Percentiles rank a stretch among this genome's conserved stretches.
These are phyloP conservation scores for Fusarium sp. DNA, from an alignment of 2,329 filamentous ascomycete species.

Conservation along the genomic window DNA sequence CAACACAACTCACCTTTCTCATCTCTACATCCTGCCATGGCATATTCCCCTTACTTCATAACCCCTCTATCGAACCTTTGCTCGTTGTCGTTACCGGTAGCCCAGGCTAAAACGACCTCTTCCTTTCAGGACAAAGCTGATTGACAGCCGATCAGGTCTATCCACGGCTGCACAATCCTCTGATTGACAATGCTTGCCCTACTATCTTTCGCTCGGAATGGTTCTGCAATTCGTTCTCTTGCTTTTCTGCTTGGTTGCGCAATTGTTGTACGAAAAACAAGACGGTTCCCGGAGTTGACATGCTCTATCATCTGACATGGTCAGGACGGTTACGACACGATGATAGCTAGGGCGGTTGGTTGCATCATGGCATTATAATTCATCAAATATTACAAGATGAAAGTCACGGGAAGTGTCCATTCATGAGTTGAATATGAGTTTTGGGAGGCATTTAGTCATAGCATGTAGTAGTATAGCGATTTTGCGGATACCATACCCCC, in stretches of 20 bases:
- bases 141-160: conserved; percentile 50
- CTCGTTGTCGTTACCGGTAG: conserved; percentile 29
- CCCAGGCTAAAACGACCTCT: conserved; percentile 42
- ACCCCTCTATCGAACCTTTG: background rate
- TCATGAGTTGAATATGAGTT: conserved; percentile 17
- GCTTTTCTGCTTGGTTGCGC: conserved; percentile 28
- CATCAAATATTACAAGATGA: conserved; percentile 17
- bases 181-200: conserved; percentile 43
- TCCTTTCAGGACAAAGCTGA: conserved; percentile 49
- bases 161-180: conserved; percentile 52
- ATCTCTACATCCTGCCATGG: no score
- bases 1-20: background rate
- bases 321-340: conserved; percentile 29
- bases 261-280: conserved; percentile 24
- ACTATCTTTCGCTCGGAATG: conserved; percentile 40
- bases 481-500: conserved; percentile 39
- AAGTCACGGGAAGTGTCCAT: conserved; percentile 8
- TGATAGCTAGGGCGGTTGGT: conserved; percentile 24
- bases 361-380: conserved; percentile 21
- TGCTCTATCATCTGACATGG: conserved; percentile 31
- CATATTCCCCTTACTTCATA: background rate
- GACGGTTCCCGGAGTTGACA: conserved; percentile 19
- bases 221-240: conserved; percentile 34
- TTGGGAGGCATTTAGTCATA: conserved; percentile 26
- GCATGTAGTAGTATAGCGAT: conserved; percentile 33